A percentile compares a stretch with the other conserved stretches of the same genome.
Evolutionary conservation across 768 basidiomycete genomes (phyloP).

Genomic region (Tylopilus cervinicoccineus): DNA sequence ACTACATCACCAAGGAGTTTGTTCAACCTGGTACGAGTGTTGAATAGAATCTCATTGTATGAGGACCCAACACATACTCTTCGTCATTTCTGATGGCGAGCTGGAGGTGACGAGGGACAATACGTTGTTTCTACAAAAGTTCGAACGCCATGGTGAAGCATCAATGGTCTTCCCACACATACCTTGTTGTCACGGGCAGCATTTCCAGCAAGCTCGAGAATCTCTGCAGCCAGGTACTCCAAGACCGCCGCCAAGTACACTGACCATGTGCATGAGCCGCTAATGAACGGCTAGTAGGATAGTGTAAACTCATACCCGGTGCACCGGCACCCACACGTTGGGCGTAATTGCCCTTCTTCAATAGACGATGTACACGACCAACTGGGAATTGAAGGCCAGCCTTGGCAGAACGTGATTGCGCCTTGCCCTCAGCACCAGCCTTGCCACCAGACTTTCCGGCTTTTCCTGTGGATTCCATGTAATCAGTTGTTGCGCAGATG

Average conservation of each 20-base stretch:
- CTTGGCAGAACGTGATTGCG: constrained; percentile 69
- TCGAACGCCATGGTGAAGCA: background rate
- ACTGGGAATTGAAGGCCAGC: constrained; percentile 84
- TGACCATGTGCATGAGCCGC: constrained; percentile 21
- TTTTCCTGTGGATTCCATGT: constrained; percentile 35
- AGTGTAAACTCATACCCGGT: constrained; percentile 46
- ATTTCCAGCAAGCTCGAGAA: constrained; percentile 88
- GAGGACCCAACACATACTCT: constrained; percentile 44
- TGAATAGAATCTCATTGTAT: background rate
- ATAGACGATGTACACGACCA: constrained; percentile 86
- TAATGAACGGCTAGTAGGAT: constrained; percentile 9
- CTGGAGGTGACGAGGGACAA: constrained; percentile 89
- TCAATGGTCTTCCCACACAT: background rate
- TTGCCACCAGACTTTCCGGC: constrained; percentile 52
- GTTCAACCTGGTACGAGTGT: constrained; percentile 46
- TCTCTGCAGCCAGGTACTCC: constrained; percentile 90
- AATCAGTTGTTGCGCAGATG: constrained; percentile 3
- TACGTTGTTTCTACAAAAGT: constrained; percentile 72
- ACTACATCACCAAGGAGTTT: constrained; percentile 81
- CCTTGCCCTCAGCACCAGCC: constrained; percentile 45
- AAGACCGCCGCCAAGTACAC: constrained; percentile 90
- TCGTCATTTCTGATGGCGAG: constrained; percentile 91
- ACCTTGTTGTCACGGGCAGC: constrained; percentile 47
- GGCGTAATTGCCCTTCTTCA: constrained; percentile 86
- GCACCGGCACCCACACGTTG: constrained; percentile 89